A percentile compares a stretch with the other conserved stretches of the same genome.
These are phyloP conservation scores for Sordariomycetes sp. DNA, from an alignment of 2,329 filamentous ascomycete genomes.

Conservation along the genomic window DNA sequence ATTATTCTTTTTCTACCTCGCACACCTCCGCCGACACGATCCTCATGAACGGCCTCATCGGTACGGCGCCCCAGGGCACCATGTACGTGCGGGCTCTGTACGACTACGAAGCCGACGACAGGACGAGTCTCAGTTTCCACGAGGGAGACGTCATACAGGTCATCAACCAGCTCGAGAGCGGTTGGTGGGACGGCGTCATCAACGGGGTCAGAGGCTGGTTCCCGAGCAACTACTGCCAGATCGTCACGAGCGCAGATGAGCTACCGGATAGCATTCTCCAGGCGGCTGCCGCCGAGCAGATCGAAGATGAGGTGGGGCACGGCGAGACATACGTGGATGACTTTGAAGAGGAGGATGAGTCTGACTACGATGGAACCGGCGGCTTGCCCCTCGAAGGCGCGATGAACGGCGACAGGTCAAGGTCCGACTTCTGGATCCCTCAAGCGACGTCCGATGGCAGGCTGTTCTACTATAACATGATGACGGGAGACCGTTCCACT, in stretches of 20 bases:
- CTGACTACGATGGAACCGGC: slow-evolving; percentile 44
- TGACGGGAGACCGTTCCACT: slow-evolving; percentile 90
- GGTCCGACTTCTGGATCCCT: slow-evolving; percentile 96
- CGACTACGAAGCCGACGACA: slow-evolving; percentile 95
- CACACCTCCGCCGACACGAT: slow-evolving; percentile 13
- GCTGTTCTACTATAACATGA: slow-evolving; percentile 95
- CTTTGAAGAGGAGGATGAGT: slow-evolving; percentile 54
- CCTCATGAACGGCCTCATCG: slow-evolving; percentile 48
- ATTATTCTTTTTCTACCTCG: slow-evolving; percentile 9
- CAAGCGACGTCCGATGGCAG: slow-evolving; percentile 89
- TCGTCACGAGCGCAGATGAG: slow-evolving; percentile 67
- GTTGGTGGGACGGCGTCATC: slow-evolving; percentile 99
- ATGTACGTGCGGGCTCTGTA: slow-evolving; percentile 94
- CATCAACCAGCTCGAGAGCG: slow-evolving; percentile 93
- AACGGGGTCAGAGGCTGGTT: slow-evolving; percentile 97
- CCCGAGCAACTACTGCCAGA: slow-evolving; percentile 94
- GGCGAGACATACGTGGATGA: slow-evolving; percentile 56
- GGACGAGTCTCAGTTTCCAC: slow-evolving; percentile 91
- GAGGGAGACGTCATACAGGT: slow-evolving; percentile 97
- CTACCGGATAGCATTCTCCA: slow-evolving; percentile 43
- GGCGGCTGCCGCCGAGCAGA: slow-evolving; percentile 3
- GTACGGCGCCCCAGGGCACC: slow-evolving; percentile 46
- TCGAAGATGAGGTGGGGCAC: slow-evolving; percentile 48
- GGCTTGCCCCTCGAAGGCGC: slow-evolving; percentile 55
- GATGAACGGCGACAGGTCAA: slow-evolving; percentile 54